Base-by-base conservation (phyloP, 208 protist species). In the Acanthamoeba royreba region DNA sequence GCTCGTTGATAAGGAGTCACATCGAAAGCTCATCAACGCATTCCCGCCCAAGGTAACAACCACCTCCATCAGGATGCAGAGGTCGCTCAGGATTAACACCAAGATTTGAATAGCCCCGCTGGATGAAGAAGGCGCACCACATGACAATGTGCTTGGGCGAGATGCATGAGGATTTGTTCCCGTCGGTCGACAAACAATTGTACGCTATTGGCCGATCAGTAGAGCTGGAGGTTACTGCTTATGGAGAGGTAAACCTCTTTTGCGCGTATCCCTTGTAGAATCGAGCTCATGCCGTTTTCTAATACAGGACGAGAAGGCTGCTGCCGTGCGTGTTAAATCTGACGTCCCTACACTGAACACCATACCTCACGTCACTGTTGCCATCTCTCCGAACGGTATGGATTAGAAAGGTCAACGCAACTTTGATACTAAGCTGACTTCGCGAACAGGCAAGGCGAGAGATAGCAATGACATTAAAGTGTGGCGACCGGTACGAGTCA, bases 121-220 rank as follows among this genome's bases (percentile, higher is more conserved):
- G 63, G 63, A 38, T 38, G 63, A 77, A 33, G 28, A 86, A 86
- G 77, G 77, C 77, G 25, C 45, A 86, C 77, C 77, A 86, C 77
- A 86, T 86, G 77, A 86, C 77, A 25, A 86, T 86, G 77, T 58
- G 45, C 45, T 35, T 86, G 46, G 77, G 77, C 11, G 77, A 86
- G 46, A 55, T 86, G 77, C 42, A 31, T 11, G 77, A 86, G 77
- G 77, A 86, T 45, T 35, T 86, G 77, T 58, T 86, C 45, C 13
- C 77, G 4, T 47, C 77, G 13, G 77, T 47, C 22, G 77, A 86
- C 46, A 86, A 86, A 35, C 15, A 45, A 17, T 38, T 77, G 4
- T 77, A 77, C 35, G 77, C 42, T 22, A 22, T 86, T 28, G 77
- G 77, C 22, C 63, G 63, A 45, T 13, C 19, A 8, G 63, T 77